Base-by-base conservation (phyloP, 306 rosid genomes). In the Hylodesmum podocarpum region DNA sequence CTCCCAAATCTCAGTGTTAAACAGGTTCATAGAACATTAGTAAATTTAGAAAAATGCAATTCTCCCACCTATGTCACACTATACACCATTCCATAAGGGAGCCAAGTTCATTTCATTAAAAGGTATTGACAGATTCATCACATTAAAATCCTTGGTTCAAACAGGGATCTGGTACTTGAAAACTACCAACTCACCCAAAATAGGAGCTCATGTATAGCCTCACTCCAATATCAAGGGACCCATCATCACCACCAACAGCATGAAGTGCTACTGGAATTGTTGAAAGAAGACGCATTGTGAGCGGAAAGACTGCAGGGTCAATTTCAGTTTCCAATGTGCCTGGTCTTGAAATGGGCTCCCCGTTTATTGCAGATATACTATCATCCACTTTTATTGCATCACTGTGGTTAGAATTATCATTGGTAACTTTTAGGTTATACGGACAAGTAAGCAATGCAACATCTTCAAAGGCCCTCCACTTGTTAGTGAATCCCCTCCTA, bases 181-280 rank as follows among this genome's bases (percentile, higher is more conserved):
- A 77, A 66, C 63, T 70, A 76, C 69, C 76, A 36, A 71, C 39
- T 90, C 78, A 86, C 71, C 34, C 76, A 66, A 86, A 72, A 78
- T 92, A 95, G 11, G 98, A 95, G 87, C 90, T 85, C 89, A 83
- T 83, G 82, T 82, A 95, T 50, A 95, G 82, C 89, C 93, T 87
- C 72, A 73, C 97, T 75, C 96, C 91, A 36, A 92, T 80, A 79
- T 92, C 93, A 59, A 90, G 51, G 37, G 97, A 92, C 65, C 97
- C 97, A 70, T 89, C 81, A 66, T 92, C 97, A 72, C 98, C 97
- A 27, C 98, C 97, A 24, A 88, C 73, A 12, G 97, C 87, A 82
- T 92, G 96, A 74, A 95, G 93, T 27, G 83, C 91, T 5, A 95
- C 97, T 0, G 95, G 96, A 71, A 95, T 82, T 6, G 90, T 84